These are phyloP conservation scores for Coniochaeta prunicola DNA, from an alignment of 2,329 filamentous ascomycete species.

Conservation along the genomic window DNA sequence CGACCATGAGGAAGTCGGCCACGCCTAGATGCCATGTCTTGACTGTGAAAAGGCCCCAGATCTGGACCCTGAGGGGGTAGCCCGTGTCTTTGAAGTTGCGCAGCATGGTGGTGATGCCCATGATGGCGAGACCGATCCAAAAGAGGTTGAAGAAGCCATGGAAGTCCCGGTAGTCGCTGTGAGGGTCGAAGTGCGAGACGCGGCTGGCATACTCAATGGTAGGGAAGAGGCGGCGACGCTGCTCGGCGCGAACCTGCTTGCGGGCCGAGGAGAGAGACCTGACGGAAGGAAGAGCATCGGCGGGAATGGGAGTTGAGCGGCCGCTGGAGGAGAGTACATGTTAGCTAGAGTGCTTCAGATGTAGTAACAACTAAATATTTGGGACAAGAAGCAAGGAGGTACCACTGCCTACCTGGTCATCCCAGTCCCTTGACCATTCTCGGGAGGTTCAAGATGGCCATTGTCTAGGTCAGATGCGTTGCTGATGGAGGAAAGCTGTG, in stretches of 20 bases:
- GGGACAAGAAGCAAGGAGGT: background rate
- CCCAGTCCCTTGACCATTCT: slow-evolving; percentile 30
- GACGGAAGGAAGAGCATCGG: slow-evolving; percentile 87
- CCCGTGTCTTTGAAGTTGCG: slow-evolving; percentile 93
- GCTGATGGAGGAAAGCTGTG: slow-evolving; percentile 37
- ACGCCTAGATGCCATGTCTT: slow-evolving; percentile 84
- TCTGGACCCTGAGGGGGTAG: slow-evolving; percentile 73
- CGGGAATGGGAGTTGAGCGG: slow-evolving; percentile 72
- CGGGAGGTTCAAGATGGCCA: slow-evolving; percentile 23
- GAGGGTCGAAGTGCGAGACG: slow-evolving; percentile 91
- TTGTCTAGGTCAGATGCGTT: slow-evolving; percentile 27
- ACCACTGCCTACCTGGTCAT: slow-evolving; percentile 33
- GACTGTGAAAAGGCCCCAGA: slow-evolving; percentile 81
- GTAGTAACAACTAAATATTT: background rate
- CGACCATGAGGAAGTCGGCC: slow-evolving; percentile 80
- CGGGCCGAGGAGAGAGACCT: slow-evolving; percentile 80
- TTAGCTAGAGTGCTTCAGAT: slow-evolving; percentile 1
- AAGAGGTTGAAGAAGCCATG: slow-evolving; percentile 97
- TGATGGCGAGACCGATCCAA: slow-evolving; percentile 94
- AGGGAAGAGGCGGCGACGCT: slow-evolving; percentile 80
- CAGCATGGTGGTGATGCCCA: slow-evolving; percentile 91
- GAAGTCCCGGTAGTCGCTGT: slow-evolving; percentile 89
- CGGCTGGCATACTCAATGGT: slow-evolving; percentile 86
- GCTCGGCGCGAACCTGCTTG: slow-evolving; percentile 74
- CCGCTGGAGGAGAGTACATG: slow-evolving; percentile 46